These are phyloP conservation scores for Heliamphora exappendiculata DNA, from an alignment of 148 eudicot species.

Conservation along the genomic window DNA sequence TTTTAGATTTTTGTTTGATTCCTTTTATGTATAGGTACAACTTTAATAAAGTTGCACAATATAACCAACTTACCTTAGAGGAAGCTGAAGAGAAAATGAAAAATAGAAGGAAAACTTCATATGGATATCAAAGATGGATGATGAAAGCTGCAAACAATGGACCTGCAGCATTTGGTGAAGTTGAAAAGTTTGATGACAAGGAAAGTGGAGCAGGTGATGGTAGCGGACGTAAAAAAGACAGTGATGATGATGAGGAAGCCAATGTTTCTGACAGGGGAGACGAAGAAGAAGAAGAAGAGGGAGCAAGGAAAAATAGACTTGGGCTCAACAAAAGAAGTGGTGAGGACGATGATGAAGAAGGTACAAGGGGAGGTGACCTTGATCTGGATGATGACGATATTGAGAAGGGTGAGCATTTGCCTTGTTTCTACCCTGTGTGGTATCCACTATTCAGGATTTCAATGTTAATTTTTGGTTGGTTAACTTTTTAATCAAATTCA, in stretches of 20 bases:
- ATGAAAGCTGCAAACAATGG: conserved; percentile 96
- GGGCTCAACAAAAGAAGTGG: conserved; percentile 52
- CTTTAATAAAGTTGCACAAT: conserved; percentile 92
- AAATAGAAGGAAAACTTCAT: conserved; percentile 86
- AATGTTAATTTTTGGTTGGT: neutral
- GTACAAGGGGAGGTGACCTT: conserved; percentile 74
- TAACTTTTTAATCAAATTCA: neutral
- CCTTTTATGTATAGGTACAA: conserved; percentile 58
- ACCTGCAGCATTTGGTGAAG: conserved; percentile 75
- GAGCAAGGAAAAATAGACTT: conserved; percentile 49
- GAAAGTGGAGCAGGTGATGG: conserved; percentile 47
- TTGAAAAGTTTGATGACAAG: conserved; percentile 45
- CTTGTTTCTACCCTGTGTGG: neutral
- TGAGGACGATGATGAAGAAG: conserved; percentile 86
- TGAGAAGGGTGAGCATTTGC: conserved; percentile 63
- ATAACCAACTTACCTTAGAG: conserved; percentile 91
- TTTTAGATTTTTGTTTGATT: neutral
- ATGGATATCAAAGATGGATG: conserved; percentile 96
- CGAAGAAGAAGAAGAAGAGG: conserved; percentile 80
- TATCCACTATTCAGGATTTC: neutral
- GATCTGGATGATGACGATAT: conserved; percentile 80
- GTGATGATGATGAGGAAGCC: conserved; percentile 52
- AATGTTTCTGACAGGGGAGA: conserved; percentile 78
- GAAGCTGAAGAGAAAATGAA: conserved; percentile 98
- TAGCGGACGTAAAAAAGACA: conserved; percentile 61